These are phyloP conservation scores for Poa pratensis DNA, from an alignment of 176 grass and related monocot species.

Conservation along the genomic window DNA sequence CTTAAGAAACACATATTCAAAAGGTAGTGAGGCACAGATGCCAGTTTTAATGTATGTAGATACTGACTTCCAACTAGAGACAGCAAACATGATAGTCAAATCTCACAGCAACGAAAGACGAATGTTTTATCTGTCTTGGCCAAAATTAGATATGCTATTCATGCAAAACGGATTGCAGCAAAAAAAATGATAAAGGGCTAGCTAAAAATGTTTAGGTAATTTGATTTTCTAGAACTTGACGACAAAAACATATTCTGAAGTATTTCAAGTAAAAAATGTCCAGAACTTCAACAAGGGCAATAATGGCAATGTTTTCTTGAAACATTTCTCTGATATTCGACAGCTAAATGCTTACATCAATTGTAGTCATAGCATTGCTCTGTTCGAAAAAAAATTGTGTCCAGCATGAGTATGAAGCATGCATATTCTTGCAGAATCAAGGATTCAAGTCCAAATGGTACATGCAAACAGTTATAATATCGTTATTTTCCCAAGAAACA, in stretches of 20 bases:
- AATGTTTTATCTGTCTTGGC: not conserved
- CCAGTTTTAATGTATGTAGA: not conserved
- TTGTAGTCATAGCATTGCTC: not conserved
- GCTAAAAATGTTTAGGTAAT: not conserved
- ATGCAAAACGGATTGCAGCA: not conserved
- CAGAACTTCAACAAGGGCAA: slow-evolving; percentile 6
- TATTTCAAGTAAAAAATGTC: slow-evolving; percentile 35
- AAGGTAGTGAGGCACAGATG: not conserved
- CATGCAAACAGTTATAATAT: slow-evolving; percentile 4
- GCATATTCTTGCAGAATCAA: not conserved
- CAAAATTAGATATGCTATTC: not conserved
- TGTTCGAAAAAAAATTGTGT: not conserved
- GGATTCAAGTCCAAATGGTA: slow-evolving; percentile 1
- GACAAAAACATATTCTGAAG: slow-evolving; percentile 10
- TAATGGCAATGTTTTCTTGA: not conserved
- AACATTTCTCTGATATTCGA: slow-evolving; percentile 15
- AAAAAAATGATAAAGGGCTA: not conserved
- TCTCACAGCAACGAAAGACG: slow-evolving; percentile 13
- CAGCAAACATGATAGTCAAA: slow-evolving; percentile 2
- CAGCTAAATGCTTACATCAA: slow-evolving; percentile 32
- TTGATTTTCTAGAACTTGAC: slow-evolving; percentile 35
- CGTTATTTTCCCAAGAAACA: slow-evolving; percentile 13
- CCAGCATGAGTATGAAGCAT: slow-evolving; percentile 24
- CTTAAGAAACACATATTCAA: slow-evolving; percentile 19
- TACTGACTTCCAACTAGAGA: slow-evolving; percentile 12